Conservation (phyloP, 176 grass and related monocot species). For the Bolboschoenus planiculmis region DNA sequence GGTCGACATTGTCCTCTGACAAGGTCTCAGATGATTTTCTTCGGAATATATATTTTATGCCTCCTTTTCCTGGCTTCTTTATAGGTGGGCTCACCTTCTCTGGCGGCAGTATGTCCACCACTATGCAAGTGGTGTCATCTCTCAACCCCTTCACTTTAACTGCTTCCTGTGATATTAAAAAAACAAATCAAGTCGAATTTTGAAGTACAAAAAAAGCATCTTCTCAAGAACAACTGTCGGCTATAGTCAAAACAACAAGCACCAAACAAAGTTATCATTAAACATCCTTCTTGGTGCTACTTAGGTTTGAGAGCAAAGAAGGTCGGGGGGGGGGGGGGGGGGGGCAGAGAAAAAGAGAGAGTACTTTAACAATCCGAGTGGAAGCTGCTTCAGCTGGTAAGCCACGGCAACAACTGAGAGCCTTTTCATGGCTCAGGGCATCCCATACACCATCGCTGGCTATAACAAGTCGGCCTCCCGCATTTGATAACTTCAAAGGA, state of each 20-base stretch:
- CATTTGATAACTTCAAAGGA: constrained; percentile 72
- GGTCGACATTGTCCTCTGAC: constrained; percentile 50
- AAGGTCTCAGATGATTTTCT: constrained; percentile 64
- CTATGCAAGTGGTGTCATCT: constrained; percentile 93
- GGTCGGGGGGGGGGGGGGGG: not conserved
- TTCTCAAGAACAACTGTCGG: not conserved
- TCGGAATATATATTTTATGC: constrained; percentile 67
- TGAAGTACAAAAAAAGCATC: not conserved
- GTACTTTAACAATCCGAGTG: constrained; percentile 75
- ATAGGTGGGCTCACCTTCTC: constrained; percentile 72
- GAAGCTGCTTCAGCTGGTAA: constrained; percentile 78
- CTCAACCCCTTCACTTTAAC: constrained; percentile 65
- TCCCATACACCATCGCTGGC: constrained; percentile 95
- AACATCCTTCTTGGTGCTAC: not conserved
- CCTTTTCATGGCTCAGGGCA: constrained; percentile 56
- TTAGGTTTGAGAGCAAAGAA: not conserved
- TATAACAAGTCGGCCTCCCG: constrained; percentile 78
- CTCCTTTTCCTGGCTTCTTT: constrained; percentile 62
- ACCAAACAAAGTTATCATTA: not conserved
- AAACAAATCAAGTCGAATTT: not conserved
- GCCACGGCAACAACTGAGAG: constrained; percentile 64
- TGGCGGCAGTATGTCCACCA: constrained; percentile 78
- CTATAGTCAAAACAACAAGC: not conserved
- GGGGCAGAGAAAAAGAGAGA: not conserved
- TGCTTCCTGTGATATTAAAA: constrained; percentile 55